Evolutionary conservation across 73 alveolate species (phyloP).

Genomic region (Diophrys sp.): DNA sequence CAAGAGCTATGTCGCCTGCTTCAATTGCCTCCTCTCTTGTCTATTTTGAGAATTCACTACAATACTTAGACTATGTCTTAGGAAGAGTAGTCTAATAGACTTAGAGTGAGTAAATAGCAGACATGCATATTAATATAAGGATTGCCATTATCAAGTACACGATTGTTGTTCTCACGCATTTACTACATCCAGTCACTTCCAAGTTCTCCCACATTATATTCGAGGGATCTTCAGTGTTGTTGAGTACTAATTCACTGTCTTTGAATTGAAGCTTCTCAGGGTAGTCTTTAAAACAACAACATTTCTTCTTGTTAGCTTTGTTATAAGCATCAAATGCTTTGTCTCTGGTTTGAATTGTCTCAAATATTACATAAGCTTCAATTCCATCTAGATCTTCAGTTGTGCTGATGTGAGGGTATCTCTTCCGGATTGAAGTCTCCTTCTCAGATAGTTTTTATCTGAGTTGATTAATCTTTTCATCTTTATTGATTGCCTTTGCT

Average conservation of each 20-base stretch:
- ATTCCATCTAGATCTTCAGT: background rate
- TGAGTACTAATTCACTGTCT: background rate
- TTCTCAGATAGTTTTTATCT: background rate
- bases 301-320: background rate
- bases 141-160: constrained; percentile 3
- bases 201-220: constrained; percentile 31
- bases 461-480: background rate
- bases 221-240: constrained; percentile 9
- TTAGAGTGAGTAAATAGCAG: constrained; percentile 14
- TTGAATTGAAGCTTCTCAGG: background rate
- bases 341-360: background rate
- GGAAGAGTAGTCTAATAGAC: constrained; percentile 19
- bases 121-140: background rate
- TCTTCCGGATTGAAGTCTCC: background rate
- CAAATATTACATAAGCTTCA: constrained; percentile 12
- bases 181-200: constrained; percentile 4
- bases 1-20: constrained; percentile 4
- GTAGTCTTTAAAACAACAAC: background rate
- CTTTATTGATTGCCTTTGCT: background rate
- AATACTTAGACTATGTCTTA: background rate
- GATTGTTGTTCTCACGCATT: background rate
- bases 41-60: background rate
- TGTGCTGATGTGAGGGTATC: background rate
- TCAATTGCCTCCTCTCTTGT: background rate
- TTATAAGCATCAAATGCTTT: background rate